A percentile compares a stretch with the other conserved stretches of the same genome.
Evolutionary conservation across 495 filamentous ascomycete genomes (phyloP).

Genomic region (Aspergillus sclerotioniger): DNA sequence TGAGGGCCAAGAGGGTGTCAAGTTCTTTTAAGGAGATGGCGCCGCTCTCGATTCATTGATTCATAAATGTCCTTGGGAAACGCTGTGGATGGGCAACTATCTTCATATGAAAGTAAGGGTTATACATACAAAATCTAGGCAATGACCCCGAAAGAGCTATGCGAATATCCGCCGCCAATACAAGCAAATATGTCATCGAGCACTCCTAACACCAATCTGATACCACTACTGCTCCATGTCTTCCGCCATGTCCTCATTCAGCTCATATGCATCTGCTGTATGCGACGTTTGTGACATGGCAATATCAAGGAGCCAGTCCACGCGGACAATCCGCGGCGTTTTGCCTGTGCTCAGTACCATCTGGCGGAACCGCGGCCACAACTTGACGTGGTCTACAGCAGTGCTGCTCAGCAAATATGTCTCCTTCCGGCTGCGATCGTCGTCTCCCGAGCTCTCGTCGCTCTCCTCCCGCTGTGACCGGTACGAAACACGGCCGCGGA

Average conservation of each 20-base stretch:
- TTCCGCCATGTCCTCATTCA: slow-evolving; percentile 36
- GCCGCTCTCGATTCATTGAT: neutral
- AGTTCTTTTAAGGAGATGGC: slow-evolving; percentile 72
- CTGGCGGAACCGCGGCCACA: slow-evolving; percentile 79
- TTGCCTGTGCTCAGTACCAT: slow-evolving; percentile 70
- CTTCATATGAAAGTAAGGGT: slow-evolving; percentile 12
- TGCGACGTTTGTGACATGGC: slow-evolving; percentile 79
- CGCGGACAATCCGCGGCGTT: slow-evolving; percentile 69
- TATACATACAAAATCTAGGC: slow-evolving; percentile 14
- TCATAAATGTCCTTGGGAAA: neutral
- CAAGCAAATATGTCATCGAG: slow-evolving; percentile 12
- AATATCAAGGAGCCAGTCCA: slow-evolving; percentile 86
- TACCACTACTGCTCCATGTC: slow-evolving; percentile 25
- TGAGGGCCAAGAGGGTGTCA: slow-evolving; percentile 85
- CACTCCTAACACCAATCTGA: slow-evolving; percentile 1
- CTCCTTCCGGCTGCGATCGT: slow-evolving; percentile 61
- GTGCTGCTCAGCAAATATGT: slow-evolving; percentile 73
- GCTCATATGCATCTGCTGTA: slow-evolving; percentile 61
- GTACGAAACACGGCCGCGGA: slow-evolving; percentile 66
- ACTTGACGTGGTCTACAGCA: slow-evolving; percentile 59
- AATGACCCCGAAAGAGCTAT: slow-evolving; percentile 1
- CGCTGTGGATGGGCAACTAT: slow-evolving; percentile 2
- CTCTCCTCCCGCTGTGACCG: slow-evolving; percentile 44
- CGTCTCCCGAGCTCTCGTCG: slow-evolving; percentile 53
- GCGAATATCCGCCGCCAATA: neutral